phyloP scores from a whole-genome alignment of 169 alveolate species.

The Neospora caninum region DNA sequence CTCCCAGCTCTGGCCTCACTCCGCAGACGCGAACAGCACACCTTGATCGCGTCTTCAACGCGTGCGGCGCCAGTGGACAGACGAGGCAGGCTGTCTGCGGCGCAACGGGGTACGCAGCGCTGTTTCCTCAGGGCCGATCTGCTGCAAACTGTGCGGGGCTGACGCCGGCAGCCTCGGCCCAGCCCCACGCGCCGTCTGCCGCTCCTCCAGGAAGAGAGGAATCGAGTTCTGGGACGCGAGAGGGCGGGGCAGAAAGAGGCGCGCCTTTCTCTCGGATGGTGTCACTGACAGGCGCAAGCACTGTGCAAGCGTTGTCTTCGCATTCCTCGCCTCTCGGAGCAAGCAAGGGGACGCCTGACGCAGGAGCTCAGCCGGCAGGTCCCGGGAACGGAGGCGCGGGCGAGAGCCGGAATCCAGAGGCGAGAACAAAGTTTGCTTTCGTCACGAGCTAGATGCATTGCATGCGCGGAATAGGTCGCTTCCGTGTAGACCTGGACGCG shows the following conservation, averaged over 20 bases:
- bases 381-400: not conserved
- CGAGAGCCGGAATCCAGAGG: not conserved
- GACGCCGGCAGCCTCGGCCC: not conserved
- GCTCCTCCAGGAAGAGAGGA: too few relatives aligned
- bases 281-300: not conserved
- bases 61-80: not conserved
- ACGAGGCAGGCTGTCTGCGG: not conserved
- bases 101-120: slow-evolving; percentile 3
- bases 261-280: too few relatives aligned
- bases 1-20: not conserved
- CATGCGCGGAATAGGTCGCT: too few relatives aligned
- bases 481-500: too few relatives aligned
- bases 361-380: not conserved
- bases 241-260: too few relatives aligned
- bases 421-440: not conserved
- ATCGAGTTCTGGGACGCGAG: too few relatives aligned
- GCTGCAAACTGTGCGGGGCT: not conserved
- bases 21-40: slow-evolving; percentile 17
- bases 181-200: too few relatives aligned
- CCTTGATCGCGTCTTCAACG: not conserved
- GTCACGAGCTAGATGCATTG: not conserved
- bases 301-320: not conserved
- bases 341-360: not conserved
- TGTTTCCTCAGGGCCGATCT: not conserved
- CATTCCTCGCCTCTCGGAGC: not conserved